phyloP scores from a whole-genome alignment of 148 eudicot species.

The Rhododendron ferrugineum region DNA sequence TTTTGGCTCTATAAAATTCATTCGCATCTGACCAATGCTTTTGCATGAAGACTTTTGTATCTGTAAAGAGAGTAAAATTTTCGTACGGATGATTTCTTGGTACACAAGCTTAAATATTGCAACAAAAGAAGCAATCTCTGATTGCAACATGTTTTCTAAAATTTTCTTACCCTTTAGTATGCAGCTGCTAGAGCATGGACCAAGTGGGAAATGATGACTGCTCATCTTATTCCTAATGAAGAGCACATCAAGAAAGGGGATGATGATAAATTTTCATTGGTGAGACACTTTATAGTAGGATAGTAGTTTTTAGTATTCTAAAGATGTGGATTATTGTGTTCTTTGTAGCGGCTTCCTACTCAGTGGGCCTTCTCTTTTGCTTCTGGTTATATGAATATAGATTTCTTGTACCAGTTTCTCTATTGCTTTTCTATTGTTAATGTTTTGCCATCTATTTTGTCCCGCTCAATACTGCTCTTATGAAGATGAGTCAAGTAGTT shows the following conservation, averaged over 20 bases:
- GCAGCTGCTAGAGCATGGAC: constrained; percentile 98
- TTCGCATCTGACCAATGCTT: not conserved
- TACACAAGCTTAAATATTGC: not conserved
- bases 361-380: not conserved
- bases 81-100: not conserved
- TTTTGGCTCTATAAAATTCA: not conserved
- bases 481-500: constrained; percentile 1
- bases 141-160: not conserved
- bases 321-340: not conserved
- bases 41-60: not conserved
- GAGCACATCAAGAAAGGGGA: constrained; percentile 75
- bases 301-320: not conserved
- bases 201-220: constrained; percentile 97
- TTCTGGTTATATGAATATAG: not conserved
- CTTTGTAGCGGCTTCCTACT: not conserved
- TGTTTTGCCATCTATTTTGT: not conserved
- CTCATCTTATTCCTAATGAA: constrained; percentile 77
- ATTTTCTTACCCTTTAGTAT: constrained; percentile 30
- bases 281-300: constrained; percentile 24
- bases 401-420: not conserved
- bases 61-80: not conserved
- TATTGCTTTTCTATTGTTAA: not conserved
- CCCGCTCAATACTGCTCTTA: not conserved
- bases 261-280: constrained; percentile 83
- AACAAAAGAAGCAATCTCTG: not conserved